Evolutionary conservation across 495 filamentous ascomycete genomes (phyloP), one percentile per base, ranked within the genome.

Genomic region (Staphylotrichum tortipilum): DNA sequence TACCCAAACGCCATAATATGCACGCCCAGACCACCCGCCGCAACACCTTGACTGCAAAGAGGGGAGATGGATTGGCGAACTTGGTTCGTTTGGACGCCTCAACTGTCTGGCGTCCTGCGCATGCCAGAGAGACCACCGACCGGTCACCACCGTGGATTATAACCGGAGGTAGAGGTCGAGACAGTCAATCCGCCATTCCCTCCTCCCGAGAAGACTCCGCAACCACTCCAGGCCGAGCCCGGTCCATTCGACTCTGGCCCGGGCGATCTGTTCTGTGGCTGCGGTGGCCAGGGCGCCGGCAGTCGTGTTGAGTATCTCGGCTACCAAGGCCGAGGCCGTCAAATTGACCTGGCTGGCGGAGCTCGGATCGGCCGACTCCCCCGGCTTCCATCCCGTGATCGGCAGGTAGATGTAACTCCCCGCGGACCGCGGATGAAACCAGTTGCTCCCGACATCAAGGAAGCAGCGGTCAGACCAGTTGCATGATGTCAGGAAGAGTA

Each of bases 401-500:
- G 54, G 63, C 55, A 45, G 43, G 47, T 57, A 43, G 7, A 60
- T 30, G 31, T 44, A 56, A 37, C 53, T 56, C 7, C 37, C 49
- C 7, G 52, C 57, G 3, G 66, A 53, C 30, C 80, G 78, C 14
- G 88, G 82, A 39, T 86, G 75, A 66, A 91, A 91, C 86, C 86
- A 92, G 69, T 90, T 86, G 55, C 83, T 82, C 59, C 73, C 73
- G 36, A 89, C 77, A 66, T 92, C 86, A 61, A 94, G 86, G 71
- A 91, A 88, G 66, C 88, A 94, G 22, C 81, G 81, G 61, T 92
- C 87, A 51, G 84, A 85, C 88, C 88, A 94, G 76, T 90, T 82
- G 69, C 88, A 94, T 23, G 86, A 90, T 14, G 86, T 90, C 39
- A 82, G 74, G 73, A 94, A 94, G 54, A 94, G 84, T 49, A 91